Conservation (phyloP, 148 eudicot genomes). For the Spergularia marina region DNA sequence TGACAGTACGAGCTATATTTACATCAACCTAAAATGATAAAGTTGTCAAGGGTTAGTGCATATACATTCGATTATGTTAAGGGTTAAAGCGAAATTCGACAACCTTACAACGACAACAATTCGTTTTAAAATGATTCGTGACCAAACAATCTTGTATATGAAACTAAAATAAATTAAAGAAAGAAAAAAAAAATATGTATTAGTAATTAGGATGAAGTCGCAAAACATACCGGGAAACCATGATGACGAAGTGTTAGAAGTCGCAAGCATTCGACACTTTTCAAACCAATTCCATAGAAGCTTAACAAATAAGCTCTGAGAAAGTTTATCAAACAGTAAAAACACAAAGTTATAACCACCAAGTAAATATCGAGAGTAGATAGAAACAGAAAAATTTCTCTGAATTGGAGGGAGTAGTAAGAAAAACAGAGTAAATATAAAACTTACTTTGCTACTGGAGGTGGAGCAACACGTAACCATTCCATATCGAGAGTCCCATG, state of each 20-base stretch:
- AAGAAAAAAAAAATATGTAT: background rate
- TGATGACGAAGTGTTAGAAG: slow-evolving; percentile 66
- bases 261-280: slow-evolving; percentile 83
- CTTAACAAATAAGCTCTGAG: slow-evolving; percentile 69
- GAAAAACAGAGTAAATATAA: too few species aligned
- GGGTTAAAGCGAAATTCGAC: too few species aligned
- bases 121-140: too few species aligned
- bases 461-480: slow-evolving; percentile 71
- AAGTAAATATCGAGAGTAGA: background rate
- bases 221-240: slow-evolving; percentile 69
- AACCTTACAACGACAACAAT: too few species aligned
- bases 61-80: too few species aligned
- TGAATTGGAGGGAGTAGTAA: too few species aligned
- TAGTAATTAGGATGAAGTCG: too few species aligned
- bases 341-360: background rate
- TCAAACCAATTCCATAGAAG: slow-evolving; percentile 75
- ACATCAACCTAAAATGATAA: slow-evolving; percentile 57
- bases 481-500: slow-evolving; percentile 77
- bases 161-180: background rate
- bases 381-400: background rate
- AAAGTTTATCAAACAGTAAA: background rate
- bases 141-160: background rate
- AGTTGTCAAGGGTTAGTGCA: too few species aligned
- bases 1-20: slow-evolving; percentile 63
- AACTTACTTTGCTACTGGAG: slow-evolving; percentile 63